phyloP scores from a whole-genome alignment of 2,329 filamentous ascomycete species.

The Coniochaeta sp. region DNA sequence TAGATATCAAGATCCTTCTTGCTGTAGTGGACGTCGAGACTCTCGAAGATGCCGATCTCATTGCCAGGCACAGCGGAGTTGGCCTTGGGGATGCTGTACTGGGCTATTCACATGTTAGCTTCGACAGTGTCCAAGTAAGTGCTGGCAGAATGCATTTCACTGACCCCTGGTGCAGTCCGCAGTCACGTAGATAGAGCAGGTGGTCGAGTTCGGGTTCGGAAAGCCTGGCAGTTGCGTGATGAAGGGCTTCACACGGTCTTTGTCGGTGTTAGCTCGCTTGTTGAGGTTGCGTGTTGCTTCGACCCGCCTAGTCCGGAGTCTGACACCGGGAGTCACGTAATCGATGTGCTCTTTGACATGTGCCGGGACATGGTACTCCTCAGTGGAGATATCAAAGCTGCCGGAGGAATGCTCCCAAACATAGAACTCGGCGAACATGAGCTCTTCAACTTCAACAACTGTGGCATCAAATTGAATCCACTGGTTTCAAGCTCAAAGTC shows the following conservation, averaged over 20 bases:
- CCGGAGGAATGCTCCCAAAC: conserved; percentile 14
- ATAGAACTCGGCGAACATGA: conserved; percentile 18
- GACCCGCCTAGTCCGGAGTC: conserved; percentile 1
- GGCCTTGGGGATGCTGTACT: conserved; percentile 12
- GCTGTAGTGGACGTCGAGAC: conserved; percentile 25
- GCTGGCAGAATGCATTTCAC: neutral
- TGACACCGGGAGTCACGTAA: conserved; percentile 9
- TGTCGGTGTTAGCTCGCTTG: neutral
- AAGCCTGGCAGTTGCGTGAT: conserved; percentile 6
- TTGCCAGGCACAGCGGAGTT: conserved; percentile 9
- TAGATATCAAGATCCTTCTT: conserved; percentile 24
- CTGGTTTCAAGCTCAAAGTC: conserved; percentile 2
- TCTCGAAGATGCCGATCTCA: conserved; percentile 20
- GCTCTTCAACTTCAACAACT: conserved; percentile 15
- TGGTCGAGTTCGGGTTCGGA: conserved; percentile 7
- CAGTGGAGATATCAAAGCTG: conserved; percentile 13
- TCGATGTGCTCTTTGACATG: conserved; percentile 12
- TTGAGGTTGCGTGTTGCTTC: neutral
- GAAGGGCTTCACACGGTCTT: neutral
- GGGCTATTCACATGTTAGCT: conserved; percentile 4
- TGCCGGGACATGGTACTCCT: conserved; percentile 10
- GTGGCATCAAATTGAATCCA: conserved; percentile 21
- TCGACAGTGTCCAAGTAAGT: neutral
- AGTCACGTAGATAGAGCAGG: conserved; percentile 7
- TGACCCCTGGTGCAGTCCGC: conserved; percentile 8